Conservation (phyloP, 441 rosid genomes). For the Croton laevigatus region DNA sequence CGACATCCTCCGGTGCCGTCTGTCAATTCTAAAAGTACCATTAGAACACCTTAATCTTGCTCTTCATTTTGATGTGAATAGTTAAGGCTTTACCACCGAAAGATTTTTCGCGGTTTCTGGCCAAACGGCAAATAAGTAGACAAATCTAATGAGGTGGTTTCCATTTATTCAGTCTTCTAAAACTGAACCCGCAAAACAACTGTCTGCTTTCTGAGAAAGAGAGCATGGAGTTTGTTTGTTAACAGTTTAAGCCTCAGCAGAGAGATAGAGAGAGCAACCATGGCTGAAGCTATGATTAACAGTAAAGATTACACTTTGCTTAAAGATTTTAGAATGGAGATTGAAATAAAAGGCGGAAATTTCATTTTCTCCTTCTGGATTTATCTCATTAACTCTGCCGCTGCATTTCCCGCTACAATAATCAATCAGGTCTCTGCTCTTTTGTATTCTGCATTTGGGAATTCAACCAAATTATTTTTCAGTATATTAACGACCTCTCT, state of each 20-base stretch:
- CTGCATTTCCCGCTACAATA: slow-evolving; percentile 52
- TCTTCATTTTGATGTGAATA: too few relatives aligned
- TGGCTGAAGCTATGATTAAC: slow-evolving; percentile 39
- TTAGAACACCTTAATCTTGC: too few relatives aligned
- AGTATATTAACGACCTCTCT: not conserved
- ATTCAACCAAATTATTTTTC: not conserved
- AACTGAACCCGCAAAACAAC: too few relatives aligned
- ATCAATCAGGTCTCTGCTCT: slow-evolving; percentile 46
- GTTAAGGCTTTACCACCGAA: too few relatives aligned
- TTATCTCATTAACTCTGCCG: slow-evolving; percentile 43
- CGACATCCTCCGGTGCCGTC: too few relatives aligned
- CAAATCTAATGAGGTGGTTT: too few relatives aligned
- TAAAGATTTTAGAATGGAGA: slow-evolving; percentile 54
- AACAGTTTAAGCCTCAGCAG: not conserved
- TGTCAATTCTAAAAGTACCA: too few relatives aligned
- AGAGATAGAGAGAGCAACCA: slow-evolving; percentile 24
- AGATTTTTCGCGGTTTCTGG: too few relatives aligned
- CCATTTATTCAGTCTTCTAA: too few relatives aligned
- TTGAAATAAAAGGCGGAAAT: slow-evolving; percentile 39
- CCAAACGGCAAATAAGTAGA: too few relatives aligned
- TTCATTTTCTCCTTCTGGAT: slow-evolving; percentile 68
- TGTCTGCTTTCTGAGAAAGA: too few relatives aligned
- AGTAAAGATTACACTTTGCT: slow-evolving; percentile 44
- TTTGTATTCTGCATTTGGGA: not conserved
- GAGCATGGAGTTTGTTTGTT: too few relatives aligned